Conservation (phyloP, 345 rosid genomes). For the Salix arbutifolia region DNA sequence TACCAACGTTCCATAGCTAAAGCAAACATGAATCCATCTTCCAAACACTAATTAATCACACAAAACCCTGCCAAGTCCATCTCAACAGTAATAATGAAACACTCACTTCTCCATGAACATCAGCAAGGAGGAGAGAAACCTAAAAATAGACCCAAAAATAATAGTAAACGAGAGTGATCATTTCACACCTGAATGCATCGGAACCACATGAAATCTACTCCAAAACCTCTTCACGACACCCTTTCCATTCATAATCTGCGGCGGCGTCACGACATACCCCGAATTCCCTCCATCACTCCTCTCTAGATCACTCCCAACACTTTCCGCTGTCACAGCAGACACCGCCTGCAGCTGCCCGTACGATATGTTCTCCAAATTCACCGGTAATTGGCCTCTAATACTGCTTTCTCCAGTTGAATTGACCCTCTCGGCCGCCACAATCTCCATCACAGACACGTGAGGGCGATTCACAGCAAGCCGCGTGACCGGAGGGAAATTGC, state of each 20-base stretch:
- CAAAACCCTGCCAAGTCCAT: not conserved
- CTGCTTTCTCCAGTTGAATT: constrained; percentile 44
- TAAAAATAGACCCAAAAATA: not conserved
- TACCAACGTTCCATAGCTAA: not conserved
- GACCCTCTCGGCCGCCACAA: constrained; percentile 65
- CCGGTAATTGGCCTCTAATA: constrained; percentile 16
- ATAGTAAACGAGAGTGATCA: not conserved
- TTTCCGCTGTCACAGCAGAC: constrained; percentile 64
- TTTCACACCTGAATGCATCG: constrained; percentile 86
- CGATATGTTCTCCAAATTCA: constrained; percentile 47
- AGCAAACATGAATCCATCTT: not conserved
- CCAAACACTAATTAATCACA: not conserved
- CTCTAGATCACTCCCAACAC: constrained; percentile 45
- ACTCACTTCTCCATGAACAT: not conserved
- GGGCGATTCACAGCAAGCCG: constrained; percentile 67
- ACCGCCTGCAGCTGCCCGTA: constrained; percentile 80
- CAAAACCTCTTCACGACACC: constrained; percentile 84
- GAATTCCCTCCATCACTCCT: constrained; percentile 45
- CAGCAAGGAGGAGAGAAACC: not conserved
- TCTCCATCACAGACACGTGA: constrained; percentile 54
- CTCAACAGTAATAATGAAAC: not conserved
- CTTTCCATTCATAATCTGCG: constrained; percentile 73
- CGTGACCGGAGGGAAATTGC: constrained; percentile 62
- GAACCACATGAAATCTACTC: constrained; percentile 63
- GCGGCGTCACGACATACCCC: constrained; percentile 62